Base-by-base conservation (phyloP, 148 eudicot species). In the Diospyros lotus region DNA sequence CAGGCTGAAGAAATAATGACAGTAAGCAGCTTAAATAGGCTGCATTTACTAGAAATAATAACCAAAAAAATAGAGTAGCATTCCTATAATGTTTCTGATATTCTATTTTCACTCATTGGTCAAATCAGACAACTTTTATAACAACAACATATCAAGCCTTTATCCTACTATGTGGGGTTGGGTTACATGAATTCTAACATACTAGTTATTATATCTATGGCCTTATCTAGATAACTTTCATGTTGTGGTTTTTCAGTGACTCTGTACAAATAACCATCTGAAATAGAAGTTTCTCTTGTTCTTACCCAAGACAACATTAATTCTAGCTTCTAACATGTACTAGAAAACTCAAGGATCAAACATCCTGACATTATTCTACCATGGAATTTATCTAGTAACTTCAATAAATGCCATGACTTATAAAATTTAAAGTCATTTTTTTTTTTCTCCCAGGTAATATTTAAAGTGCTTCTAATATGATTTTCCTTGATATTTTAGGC, bases 401-500 rank as follows among this genome's bases (percentile, higher is more conserved):
- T 28, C 28, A 28, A 28, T 28, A 28, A 28, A 28, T 28, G 28
- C 28, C 28, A 0, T 28, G 28, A 28, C 28, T 28, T 28, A 28
- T 28, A 28, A 28, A 28, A 28, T 28, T 28, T 28, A 28, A 28
- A 28, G 28, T 28, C 0, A 28, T 28, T 28, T 28, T 28, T 28
- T 5, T 14, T 6, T 10, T 56, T 28, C 28, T 38, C 52, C 52
- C 18, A 14, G 13, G 13, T 17, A 43, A 17, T 48, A 43, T 14
- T 9, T 18, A 42, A 39, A 60, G 56, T 43, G 65, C 45, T 11
- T 53, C 46, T 4, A 46, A 58, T 45, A 44, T 39, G n/a, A 17
- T 52, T 68, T 69, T 76, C 50, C 44, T 60, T 39, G 51, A 76
- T 68, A 53, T 15, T 55, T 14, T 13, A 14, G 48, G 38, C 28